Base-by-base conservation (phyloP, 148 eudicot genomes). In the Selenicereus undatus region DNA sequence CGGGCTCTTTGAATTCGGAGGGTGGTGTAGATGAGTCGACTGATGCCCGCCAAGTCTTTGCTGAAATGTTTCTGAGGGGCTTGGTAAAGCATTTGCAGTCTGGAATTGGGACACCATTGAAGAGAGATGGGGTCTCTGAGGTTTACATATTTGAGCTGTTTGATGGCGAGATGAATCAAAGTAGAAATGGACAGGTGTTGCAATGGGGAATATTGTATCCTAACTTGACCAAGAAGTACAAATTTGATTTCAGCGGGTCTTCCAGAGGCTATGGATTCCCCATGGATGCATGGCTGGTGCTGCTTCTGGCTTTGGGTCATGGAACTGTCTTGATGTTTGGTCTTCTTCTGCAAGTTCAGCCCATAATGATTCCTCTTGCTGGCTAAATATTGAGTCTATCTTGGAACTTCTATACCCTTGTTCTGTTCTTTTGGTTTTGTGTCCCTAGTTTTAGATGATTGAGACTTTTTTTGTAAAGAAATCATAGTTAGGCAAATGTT, bases 61-160 rank as follows among this genome's bases (percentile, higher is more conserved):
- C 98, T 0, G 91, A 84, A 83, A 86, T 91, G 93, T 95, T 88
- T 78, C 50, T 91, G 65, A 85, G 62, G 50, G 98, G 98, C 0
- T 64, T 95, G 87, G 58, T 92, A 0, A 65, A 39, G 20, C 96
- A 95, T 75, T 50, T 95, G 79, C 89, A 76, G 52, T 85, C 90
- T 11, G 94, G 97, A 0, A 5, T 64, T 22, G 97, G 98, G 0
- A 91, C 98, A 0, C 96, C 98, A 0, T 50, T 95, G 88, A 88
- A 92, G 86, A 93, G 91, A 72, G 98, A 93, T 30, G 96, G 94
- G 0, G 90, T 82, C 1, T 81, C 85, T 12, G 89, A 87, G 84
- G 90, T 86, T 29, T 93, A 90, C 77, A 78, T 93, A 8, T 95
- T 86, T 52, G 90, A 95, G 76, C 30, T 93, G 78, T 92, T 95